Conservation (phyloP, 129 eudicot species). For the Lactuca sativa region DNA sequence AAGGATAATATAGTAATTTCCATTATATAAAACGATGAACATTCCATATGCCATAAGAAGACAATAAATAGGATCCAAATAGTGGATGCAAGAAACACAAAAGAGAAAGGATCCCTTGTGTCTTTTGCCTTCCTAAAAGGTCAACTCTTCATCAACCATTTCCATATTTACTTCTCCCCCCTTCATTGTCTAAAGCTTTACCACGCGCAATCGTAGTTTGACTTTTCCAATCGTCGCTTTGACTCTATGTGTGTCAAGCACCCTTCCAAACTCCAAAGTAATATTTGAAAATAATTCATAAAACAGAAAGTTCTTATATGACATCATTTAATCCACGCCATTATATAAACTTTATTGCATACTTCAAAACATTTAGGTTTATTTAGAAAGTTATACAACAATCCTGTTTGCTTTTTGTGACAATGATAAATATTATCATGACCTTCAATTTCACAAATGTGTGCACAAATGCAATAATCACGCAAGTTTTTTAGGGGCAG, state of each 20-base stretch:
- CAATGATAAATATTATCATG: too few species aligned
- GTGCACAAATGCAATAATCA: too few species aligned
- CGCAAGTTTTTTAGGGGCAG: too few species aligned
- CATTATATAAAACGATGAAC: slow-evolving; percentile 6
- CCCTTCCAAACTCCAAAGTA: not conserved
- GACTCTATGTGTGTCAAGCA: not conserved
- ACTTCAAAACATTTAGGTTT: not conserved
- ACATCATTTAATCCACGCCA: not conserved
- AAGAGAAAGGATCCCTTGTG: slow-evolving; percentile 37
- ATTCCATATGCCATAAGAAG: slow-evolving; percentile 31
- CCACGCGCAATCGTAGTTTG: slow-evolving; percentile 4
- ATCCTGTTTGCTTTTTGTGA: too few species aligned
- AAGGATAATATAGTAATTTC: slow-evolving; percentile 16
- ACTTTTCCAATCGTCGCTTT: not conserved
- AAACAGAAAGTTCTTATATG: not conserved
- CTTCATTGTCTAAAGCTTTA: slow-evolving; percentile 11
- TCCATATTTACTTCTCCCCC: slow-evolving; percentile 12
- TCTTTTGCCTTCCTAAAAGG: slow-evolving; percentile 24
- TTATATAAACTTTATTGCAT: not conserved
- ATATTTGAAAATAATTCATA: not conserved
- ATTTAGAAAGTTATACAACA: too few species aligned
- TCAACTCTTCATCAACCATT: slow-evolving; percentile 35
- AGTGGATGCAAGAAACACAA: slow-evolving; percentile 30
- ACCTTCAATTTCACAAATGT: too few species aligned
- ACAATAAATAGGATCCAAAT: slow-evolving; percentile 28